Percentiles rank a stretch among this genome's conserved stretches.
These are phyloP conservation scores for Zhuliangozyma blackwelliae DNA, from an alignment of 1,139 yeast species.

Conservation along the genomic window DNA sequence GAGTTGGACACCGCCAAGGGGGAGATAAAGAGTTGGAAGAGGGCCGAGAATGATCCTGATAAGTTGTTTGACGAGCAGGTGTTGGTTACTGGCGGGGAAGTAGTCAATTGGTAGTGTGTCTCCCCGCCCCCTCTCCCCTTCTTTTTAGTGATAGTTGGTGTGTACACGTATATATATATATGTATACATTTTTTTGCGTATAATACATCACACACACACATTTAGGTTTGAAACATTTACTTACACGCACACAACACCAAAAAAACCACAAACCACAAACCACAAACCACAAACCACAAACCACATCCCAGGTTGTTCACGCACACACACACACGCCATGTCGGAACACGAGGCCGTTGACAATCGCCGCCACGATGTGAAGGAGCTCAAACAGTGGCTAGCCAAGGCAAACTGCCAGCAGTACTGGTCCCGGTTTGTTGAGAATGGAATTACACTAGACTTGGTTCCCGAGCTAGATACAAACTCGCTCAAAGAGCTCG, in stretches of 20 bases:
- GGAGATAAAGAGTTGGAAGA: slow-evolving; percentile 68
- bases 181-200: too few species aligned
- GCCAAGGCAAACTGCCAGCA: slow-evolving; percentile 34
- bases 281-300: too few species aligned
- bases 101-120: slow-evolving; percentile 20
- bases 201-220: too few species aligned
- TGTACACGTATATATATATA: too few species aligned
- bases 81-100: slow-evolving; percentile 49
- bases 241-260: too few species aligned
- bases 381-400: slow-evolving; percentile 36
- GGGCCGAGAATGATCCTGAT: slow-evolving; percentile 53
- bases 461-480: slow-evolving; percentile 63
- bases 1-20: slow-evolving; percentile 56
- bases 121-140: too few species aligned
- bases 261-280: too few species aligned
- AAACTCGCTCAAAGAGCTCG: slow-evolving; percentile 67
- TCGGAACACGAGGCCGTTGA: too few species aligned
- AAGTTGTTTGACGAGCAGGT: slow-evolving; percentile 52
- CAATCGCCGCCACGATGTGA: neutral
- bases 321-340: too few species aligned
- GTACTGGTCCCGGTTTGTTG: slow-evolving; percentile 30
- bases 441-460: slow-evolving; percentile 55
- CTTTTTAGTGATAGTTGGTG: too few species aligned
- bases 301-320: too few species aligned
- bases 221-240: too few species aligned